These are phyloP conservation scores for Phytophthora hibernalis DNA, from an alignment of 352 stramenopile genomes.

Conservation along the genomic window DNA sequence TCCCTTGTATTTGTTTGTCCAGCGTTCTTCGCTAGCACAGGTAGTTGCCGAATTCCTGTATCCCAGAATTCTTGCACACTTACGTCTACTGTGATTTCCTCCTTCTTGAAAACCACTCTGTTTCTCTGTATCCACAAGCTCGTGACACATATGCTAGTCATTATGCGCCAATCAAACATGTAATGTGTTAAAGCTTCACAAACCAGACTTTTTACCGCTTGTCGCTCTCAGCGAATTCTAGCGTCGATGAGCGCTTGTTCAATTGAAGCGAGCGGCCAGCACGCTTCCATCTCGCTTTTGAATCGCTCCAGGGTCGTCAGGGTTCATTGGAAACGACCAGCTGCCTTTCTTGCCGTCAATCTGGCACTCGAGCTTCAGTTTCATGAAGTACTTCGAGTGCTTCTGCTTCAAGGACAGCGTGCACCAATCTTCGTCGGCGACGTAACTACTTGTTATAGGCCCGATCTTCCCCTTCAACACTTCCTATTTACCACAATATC, in stretches of 20 bases:
- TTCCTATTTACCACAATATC: slow-evolving; percentile 5
- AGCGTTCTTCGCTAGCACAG: too few relatives aligned
- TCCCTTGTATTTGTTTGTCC: too few relatives aligned
- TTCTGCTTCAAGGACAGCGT: slow-evolving; percentile 24
- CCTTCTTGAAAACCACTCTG: too few relatives aligned
- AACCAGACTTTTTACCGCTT: neutral
- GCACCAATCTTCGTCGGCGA: slow-evolving; percentile 21
- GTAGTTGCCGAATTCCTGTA: too few relatives aligned
- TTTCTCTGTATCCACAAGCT: too few relatives aligned
- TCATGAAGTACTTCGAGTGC: slow-evolving; percentile 28
- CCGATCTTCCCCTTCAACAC: slow-evolving; percentile 12
- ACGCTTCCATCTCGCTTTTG: slow-evolving; percentile 1
- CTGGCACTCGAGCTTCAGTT: slow-evolving; percentile 27
- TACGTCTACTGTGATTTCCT: too few relatives aligned
- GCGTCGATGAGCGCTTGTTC: too few relatives aligned
- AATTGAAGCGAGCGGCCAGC: too few relatives aligned
- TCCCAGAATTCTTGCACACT: too few relatives aligned
- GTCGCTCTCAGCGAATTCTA: too few relatives aligned
- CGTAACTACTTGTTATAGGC: slow-evolving; percentile 18
- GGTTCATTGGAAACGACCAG: slow-evolving; percentile 32
- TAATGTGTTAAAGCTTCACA: neutral
- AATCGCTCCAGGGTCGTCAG: slow-evolving; percentile 25
- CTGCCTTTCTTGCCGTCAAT: slow-evolving; percentile 18
- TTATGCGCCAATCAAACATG: too few relatives aligned
- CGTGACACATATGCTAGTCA: too few relatives aligned